Evolutionary conservation across 257 asterid species (phyloP).

Genomic region (Solanum paucissectum): DNA sequence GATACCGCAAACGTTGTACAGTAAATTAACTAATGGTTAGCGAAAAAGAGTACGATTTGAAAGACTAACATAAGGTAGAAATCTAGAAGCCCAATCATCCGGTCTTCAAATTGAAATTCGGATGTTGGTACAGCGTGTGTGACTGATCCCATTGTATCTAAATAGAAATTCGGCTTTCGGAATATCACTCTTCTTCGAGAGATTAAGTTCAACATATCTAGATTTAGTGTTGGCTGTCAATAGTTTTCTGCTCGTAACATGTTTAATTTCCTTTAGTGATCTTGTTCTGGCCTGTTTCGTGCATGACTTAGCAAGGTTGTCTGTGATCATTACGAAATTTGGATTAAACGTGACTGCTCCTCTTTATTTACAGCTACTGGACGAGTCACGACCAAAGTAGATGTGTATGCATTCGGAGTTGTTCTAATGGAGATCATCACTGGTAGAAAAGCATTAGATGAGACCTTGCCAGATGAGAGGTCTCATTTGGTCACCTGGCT

Average conservation of each 20-base stretch:
- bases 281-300: not conserved
- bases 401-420: constrained; percentile 89
- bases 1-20: not conserved
- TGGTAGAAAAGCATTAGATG: constrained; percentile 73
- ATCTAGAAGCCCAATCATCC: not conserved
- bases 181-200: not conserved
- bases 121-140: not conserved
- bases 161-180: not conserved
- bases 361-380: constrained; percentile 64
- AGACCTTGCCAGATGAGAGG: constrained; percentile 66
- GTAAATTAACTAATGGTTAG: not conserved
- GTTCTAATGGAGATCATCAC: constrained; percentile 83
- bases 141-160: not conserved
- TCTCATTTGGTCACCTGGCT: constrained; percentile 91
- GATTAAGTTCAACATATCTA: not conserved
- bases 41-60: not conserved
- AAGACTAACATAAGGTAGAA: not conserved
- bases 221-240: not conserved
- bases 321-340: not conserved
- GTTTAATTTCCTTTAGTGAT: not conserved
- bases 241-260: not conserved
- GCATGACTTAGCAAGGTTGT: not conserved
- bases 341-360: not conserved
- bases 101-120: not conserved
- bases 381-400: constrained; percentile 83